phyloP scores from a whole-genome alignment of 805 yeast species.

The Lipomyces spencermartinsiae region DNA sequence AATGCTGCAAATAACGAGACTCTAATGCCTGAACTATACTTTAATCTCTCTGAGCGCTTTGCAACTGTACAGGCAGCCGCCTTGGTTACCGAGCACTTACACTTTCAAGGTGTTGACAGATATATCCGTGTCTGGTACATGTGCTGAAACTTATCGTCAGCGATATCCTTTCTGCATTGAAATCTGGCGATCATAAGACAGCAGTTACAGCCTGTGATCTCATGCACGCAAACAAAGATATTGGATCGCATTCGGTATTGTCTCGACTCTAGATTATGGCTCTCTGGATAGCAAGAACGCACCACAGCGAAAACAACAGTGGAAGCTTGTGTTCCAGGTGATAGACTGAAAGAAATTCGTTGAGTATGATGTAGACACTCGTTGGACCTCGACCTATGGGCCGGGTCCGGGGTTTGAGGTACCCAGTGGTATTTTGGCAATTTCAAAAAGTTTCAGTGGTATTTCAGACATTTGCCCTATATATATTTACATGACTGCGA shows the following conservation, averaged over 20 bases:
- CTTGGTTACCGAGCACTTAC: not conserved
- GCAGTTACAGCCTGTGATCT: not conserved
- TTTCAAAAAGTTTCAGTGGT: too few species aligned
- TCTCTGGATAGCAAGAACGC: not conserved
- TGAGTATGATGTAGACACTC: conserved; percentile 12
- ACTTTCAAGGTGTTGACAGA: conserved; percentile 7
- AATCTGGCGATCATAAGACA: not conserved
- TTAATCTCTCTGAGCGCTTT: not conserved
- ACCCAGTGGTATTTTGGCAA: too few species aligned
- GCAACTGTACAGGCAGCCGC: not conserved
- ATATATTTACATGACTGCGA: too few species aligned
- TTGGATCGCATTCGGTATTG: not conserved
- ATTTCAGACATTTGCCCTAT: too few species aligned
- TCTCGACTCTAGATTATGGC: conserved; percentile 3
- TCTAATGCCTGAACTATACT: conserved; percentile 6
- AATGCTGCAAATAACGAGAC: conserved; percentile 11
- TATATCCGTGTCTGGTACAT: conserved; percentile 10
- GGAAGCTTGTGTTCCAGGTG: not conserved
- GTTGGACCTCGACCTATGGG: conserved; percentile 14
- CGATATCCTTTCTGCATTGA: conserved; percentile 5
- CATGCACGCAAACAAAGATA: conserved; percentile 7
- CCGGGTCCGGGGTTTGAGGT: too few species aligned
- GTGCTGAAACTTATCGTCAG: conserved; percentile 2
- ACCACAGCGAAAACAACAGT: conserved; percentile 14
- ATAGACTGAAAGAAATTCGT: not conserved